Base-by-base conservation (phyloP, 1,139 yeast genomes). In the Kurtzmaniella quercitrusa region DNA sequence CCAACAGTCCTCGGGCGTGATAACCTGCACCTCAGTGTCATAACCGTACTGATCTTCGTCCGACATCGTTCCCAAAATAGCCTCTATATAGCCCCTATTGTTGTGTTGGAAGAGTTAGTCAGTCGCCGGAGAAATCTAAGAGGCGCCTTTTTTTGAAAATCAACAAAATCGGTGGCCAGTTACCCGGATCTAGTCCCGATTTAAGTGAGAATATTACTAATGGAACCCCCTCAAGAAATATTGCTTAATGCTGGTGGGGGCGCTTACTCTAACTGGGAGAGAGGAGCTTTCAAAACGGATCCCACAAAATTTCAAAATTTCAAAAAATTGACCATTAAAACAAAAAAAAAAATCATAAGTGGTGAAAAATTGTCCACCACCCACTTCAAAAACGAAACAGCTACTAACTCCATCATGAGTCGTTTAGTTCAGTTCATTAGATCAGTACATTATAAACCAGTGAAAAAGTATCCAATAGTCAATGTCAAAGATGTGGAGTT, bases 1-100 rank as follows among this genome's bases (percentile, higher is more conserved):
- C 99, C 99, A 94, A 69, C 98, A 91, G 73, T 94, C 98, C 70
- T 94, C 98, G 31, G 97, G 89, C 21, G 98, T 90, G 71, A 93
- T 88, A 60, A 84, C 86, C 52, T 75, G 73, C 51, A 76, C 79
- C 50, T 81, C 87, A 45, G 70, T 78, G 54, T 82, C 88, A 60
- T 81, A 82, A 54, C 76, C 80, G 64, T 85, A 84, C 43, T 84
- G 84, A 62, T 84, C 90, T 48, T 65, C 56, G 46, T 52, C 53
- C 34, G 55, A 51, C 55, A 52, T 52, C 29, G 31, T 27, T 27
- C 34, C n/a, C 50, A 42, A 25, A 23, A 12, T 34, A 31, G 25
- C 23, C 39, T n/a, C 29, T 39, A 31, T 15, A 11, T 34, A 18
- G 37, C 37, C 37, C 16, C 23, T n/a, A n/a, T n/a, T n/a, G n/a